Base-by-base conservation (phyloP, 345 rosid species). In the Xanthoceras sorbifolium region DNA sequence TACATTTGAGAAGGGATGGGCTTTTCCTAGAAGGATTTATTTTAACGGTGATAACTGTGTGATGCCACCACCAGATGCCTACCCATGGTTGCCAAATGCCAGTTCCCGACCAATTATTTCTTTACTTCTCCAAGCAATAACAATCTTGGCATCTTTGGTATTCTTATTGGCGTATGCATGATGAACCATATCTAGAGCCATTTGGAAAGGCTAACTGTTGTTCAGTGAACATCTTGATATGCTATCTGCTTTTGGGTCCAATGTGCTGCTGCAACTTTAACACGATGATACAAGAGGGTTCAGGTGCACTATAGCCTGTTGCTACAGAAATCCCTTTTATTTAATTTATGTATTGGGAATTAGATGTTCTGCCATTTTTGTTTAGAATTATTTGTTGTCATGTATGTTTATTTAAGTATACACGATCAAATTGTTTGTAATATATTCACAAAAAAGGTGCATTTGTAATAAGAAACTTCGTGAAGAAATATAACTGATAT, bases 1-100 rank as follows among this genome's bases (percentile, higher is more conserved):
- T 73, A 91, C 99, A 9, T 89, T 93, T 4, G 93, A 91, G 17
- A 92, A 96, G 81, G 97, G 99, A 60, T 93, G 98, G 99, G 98
- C 97, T 62, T 93, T 93, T 80, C 97, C 99, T 31, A 81, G 91
- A 6, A 80, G 96, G 81, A 84, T 95, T 29, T 92, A 96, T 78
- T 96, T 93, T 75, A 96, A 96, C 38, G 98, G 99, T 1, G 99
- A 96, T 36, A 88, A 90, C 48, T 96, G 98, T 20, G 94, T 96
- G 57, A 88, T 96, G 99, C 99, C 98, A 20, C 94, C 98, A 72
- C 97, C 97, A 1, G 96, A 93, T 75, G 76, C 90, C 65, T 92
- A 96, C 81, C 99, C 98, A 2, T 90, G 90, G 86, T 85, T 90
- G 80, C 98, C 99, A 3, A 95, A 86, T 75, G 85, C 83, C 5